Conservation (phyloP, 306 rosid genomes). For the Pyrus bretschneideri region DNA sequence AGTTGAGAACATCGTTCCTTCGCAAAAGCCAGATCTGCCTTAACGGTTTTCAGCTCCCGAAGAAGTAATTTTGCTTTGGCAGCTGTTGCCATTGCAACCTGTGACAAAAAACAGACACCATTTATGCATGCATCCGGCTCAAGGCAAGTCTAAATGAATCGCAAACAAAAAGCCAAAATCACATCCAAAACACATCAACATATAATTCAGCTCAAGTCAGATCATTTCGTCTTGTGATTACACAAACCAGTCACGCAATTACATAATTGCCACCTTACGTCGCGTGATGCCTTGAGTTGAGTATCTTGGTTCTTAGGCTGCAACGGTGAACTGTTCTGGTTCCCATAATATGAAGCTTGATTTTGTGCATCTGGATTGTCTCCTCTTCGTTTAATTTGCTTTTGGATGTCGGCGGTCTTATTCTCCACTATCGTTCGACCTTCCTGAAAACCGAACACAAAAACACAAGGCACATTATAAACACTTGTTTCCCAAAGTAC, state of each 20-base stretch:
- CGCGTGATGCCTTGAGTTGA: constrained; percentile 98
- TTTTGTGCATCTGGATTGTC: constrained; percentile 29
- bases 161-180: background rate
- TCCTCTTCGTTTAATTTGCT: constrained; percentile 61
- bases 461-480: background rate
- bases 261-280: constrained; percentile 97
- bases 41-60: constrained; percentile 88
- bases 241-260: constrained; percentile 35
- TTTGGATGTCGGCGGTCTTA: constrained; percentile 75
- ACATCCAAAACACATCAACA: background rate
- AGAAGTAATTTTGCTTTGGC: constrained; percentile 93
- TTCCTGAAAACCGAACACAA: constrained; percentile 41
- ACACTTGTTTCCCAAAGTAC: background rate
- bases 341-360: background rate
- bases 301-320: constrained; percentile 46
- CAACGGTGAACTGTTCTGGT: constrained; percentile 31
- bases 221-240: background rate
- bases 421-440: constrained; percentile 70
- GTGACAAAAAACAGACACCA: constrained; percentile 18
- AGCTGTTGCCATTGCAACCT: constrained; percentile 99
- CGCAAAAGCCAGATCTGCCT: constrained; percentile 88
- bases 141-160: background rate
- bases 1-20: constrained; percentile 88
- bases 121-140: constrained; percentile 21
- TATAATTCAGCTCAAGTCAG: background rate